Conservation (phyloP, 1,139 yeast species). For the Saccharomyces hybrid region DNA sequence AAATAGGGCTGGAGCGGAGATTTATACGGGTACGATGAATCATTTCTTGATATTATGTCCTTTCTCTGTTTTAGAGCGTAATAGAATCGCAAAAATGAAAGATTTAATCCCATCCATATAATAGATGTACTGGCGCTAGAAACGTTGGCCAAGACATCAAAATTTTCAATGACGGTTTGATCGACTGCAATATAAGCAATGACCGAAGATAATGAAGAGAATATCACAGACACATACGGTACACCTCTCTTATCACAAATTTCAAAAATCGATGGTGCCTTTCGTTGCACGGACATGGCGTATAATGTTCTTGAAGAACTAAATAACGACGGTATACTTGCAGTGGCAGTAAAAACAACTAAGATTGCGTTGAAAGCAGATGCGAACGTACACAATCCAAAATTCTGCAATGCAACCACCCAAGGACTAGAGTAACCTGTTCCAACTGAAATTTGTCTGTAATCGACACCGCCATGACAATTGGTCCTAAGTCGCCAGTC, state of each 20-base stretch:
- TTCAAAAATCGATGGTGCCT: constrained; percentile 57
- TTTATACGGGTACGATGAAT: constrained; percentile 60
- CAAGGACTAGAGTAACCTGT: constrained; percentile 68
- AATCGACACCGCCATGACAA: constrained; percentile 13
- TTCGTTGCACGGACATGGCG: constrained; percentile 52
- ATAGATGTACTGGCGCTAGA: constrained; percentile 69
- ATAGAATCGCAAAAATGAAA: constrained; percentile 64
- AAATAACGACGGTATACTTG: constrained; percentile 36
- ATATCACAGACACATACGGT: constrained; percentile 63
- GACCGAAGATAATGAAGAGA: constrained; percentile 53
- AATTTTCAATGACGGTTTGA: constrained; percentile 52
- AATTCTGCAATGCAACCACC: constrained; percentile 66
- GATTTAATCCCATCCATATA: constrained; percentile 77
- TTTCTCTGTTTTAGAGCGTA: constrained; percentile 60
- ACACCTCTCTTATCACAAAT: constrained; percentile 59
- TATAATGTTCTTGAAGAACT: constrained; percentile 37
- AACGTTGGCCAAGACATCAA: constrained; percentile 57
- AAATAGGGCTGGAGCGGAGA: constrained; percentile 74
- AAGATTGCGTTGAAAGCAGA: constrained; percentile 60
- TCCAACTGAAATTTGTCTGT: constrained; percentile 20
- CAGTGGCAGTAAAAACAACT: constrained; percentile 63
- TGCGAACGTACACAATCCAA: constrained; percentile 60
- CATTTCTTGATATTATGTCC: constrained; percentile 55
- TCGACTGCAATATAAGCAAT: constrained; percentile 57
- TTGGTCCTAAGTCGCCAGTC: constrained; percentile 21